A percentile compares a stretch with the other conserved stretches of the same genome.
These are phyloP conservation scores for Hippophae rhamnoides DNA, from an alignment of 306 rosid species.

Conservation along the genomic window DNA sequence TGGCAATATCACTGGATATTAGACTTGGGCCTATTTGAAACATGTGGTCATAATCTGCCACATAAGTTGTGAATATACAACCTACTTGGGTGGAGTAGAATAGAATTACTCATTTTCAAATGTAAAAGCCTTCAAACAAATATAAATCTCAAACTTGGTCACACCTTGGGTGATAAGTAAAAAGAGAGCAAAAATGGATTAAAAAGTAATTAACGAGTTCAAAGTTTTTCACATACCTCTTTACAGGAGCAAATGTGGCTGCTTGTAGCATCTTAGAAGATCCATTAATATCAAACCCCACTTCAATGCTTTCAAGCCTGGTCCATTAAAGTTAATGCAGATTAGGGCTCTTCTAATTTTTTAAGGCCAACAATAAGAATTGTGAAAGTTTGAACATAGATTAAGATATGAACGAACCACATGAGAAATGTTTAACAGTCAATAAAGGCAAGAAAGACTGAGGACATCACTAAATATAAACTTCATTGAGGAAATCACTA, in stretches of 20 bases:
- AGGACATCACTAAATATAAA: no score
- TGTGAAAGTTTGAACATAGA: slow-evolving; percentile 7
- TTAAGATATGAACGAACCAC: background rate
- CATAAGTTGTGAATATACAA: no score
- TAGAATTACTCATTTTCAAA: no score
- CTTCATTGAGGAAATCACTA: no score
- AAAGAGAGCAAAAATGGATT: background rate
- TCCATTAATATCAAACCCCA: slow-evolving; percentile 26
- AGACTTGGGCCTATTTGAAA: no score
- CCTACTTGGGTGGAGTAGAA: no score
- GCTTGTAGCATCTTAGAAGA: slow-evolving; percentile 34
- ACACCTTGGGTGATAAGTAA: background rate
- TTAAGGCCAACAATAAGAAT: background rate
- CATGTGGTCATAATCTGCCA: no score
- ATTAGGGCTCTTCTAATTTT: slow-evolving; percentile 7
- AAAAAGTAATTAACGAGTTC: background rate
- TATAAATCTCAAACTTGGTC: no score
- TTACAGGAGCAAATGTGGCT: slow-evolving; percentile 49
- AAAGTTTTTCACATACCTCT: slow-evolving; percentile 36
- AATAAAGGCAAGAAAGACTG: no score
- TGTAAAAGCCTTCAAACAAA: no score
- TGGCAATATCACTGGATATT: no score
- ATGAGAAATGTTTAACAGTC: no score
- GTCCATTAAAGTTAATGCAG: slow-evolving; percentile 13
- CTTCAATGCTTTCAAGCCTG: slow-evolving; percentile 44